phyloP scores from a whole-genome alignment of 139 green algal species.

The Chlamydomonas incerta region DNA sequence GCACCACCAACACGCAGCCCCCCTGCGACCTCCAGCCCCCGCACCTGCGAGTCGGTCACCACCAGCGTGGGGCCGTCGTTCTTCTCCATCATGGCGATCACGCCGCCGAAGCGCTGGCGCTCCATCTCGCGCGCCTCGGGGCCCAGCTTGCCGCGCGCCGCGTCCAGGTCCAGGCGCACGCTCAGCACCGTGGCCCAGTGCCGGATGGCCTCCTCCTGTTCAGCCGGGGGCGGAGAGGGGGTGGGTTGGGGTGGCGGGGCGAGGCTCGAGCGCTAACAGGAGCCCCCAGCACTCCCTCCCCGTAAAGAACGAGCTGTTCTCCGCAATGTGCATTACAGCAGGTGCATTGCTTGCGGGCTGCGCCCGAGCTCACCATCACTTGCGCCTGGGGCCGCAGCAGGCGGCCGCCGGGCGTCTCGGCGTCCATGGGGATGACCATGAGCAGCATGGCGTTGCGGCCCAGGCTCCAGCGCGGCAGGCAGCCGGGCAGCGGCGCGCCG shows the following conservation, averaged over 20 bases:
- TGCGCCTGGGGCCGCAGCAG: slow-evolving; percentile 74
- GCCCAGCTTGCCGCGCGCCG: slow-evolving; percentile 55
- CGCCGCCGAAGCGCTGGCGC: slow-evolving; percentile 60
- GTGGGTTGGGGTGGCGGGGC: not conserved
- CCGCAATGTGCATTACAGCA: too few species aligned
- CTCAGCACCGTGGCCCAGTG: slow-evolving; percentile 65
- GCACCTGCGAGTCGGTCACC: slow-evolving; percentile 70
- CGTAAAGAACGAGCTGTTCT: too few species aligned
- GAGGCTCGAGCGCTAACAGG: too few species aligned
- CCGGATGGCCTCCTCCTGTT: slow-evolving; percentile 77
- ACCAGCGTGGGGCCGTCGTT: slow-evolving; percentile 63
- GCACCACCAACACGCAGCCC: not conserved
- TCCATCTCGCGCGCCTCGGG: slow-evolving; percentile 51
- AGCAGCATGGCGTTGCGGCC: slow-evolving; percentile 59
- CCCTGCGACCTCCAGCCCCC: not conserved
- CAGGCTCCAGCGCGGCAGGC: slow-evolving; percentile 58
- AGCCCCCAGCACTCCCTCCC: not conserved
- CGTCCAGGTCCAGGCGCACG: slow-evolving; percentile 70
- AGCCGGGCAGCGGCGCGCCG: slow-evolving; percentile 17
- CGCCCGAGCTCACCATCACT: slow-evolving; percentile 47
- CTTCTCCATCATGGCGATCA: slow-evolving; percentile 55
- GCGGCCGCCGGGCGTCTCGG: slow-evolving; percentile 71
- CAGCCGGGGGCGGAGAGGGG: slow-evolving; percentile 46
- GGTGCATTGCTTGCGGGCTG: too few species aligned
- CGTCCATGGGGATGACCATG: slow-evolving; percentile 80